These are phyloP conservation scores for Boletus nobilissimus DNA, from an alignment of 1,284 basidiomycete species.

Conservation along the genomic window DNA sequence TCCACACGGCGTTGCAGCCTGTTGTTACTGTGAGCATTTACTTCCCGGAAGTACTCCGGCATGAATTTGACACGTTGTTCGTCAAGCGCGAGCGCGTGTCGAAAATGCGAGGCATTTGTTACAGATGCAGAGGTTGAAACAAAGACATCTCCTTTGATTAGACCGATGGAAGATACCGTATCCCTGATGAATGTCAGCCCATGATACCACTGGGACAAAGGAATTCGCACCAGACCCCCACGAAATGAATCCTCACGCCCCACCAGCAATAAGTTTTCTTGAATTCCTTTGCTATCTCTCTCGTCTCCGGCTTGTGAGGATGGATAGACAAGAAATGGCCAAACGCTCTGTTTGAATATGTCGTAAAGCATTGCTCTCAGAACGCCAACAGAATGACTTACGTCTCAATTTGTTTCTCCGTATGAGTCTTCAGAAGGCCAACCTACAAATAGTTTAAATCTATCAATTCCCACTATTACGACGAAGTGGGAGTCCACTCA, in stretches of 20 bases:
- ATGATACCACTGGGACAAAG: neutral
- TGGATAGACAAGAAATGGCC: neutral
- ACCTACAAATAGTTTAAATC: neutral
- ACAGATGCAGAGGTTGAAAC: conserved; percentile 26
- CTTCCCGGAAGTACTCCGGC: conserved; percentile 48
- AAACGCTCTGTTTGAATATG: neutral
- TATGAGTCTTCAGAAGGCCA: neutral
- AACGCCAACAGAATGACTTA: neutral
- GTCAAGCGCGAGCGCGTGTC: conserved; percentile 54
- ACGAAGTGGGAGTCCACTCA: neutral
- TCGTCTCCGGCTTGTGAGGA: neutral
- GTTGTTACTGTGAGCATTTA: conserved; percentile 40
- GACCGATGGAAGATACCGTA: conserved; percentile 50
- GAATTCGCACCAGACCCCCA: neutral
- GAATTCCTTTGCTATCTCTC: neutral
- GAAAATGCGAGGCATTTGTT: conserved; percentile 46
- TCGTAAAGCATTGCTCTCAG: neutral
- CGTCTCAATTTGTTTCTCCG: neutral
- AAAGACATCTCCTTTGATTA: conserved; percentile 33
- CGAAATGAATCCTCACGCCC: neutral
- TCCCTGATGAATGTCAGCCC: conserved; percentile 46
- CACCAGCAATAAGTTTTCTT: neutral
- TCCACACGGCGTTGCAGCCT: neutral
- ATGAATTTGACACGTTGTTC: conserved; percentile 52
- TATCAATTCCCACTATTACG: neutral